Conservation (phyloP, 2,329 filamentous ascomycete species). For the Fusarium falciforme region DNA sequence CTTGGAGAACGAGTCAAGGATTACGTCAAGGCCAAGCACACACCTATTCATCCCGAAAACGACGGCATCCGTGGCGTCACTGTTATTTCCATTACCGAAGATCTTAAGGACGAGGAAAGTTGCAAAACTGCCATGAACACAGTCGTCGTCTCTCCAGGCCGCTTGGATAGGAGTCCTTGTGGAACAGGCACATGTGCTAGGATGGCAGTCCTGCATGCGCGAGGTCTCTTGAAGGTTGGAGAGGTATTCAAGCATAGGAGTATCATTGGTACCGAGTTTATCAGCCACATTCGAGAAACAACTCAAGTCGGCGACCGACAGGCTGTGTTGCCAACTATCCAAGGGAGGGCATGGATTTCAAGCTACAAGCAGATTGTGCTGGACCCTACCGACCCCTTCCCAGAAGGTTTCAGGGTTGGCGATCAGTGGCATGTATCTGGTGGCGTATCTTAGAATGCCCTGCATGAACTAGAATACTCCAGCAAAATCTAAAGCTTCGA, state of each 20-base stretch:
- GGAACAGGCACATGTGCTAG: slow-evolving; percentile 58
- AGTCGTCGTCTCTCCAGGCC: slow-evolving; percentile 57
- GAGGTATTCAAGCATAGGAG: slow-evolving; percentile 54
- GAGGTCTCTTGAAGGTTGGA: slow-evolving; percentile 50
- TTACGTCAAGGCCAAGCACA: slow-evolving; percentile 49
- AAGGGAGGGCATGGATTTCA: slow-evolving; percentile 59
- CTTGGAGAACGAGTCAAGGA: slow-evolving; percentile 56
- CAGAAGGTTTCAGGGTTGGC: background rate
- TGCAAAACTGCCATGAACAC: slow-evolving; percentile 52
- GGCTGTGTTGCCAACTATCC: slow-evolving; percentile 55
- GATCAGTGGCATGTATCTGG: slow-evolving; percentile 5
- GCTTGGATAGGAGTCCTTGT: slow-evolving; percentile 59
- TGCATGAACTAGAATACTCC: rapidly evolving
- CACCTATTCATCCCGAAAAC: slow-evolving; percentile 57
- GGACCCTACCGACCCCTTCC: slow-evolving; percentile 44
- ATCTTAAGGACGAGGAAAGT: slow-evolving; percentile 36
- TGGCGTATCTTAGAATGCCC: background rate
- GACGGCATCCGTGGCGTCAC: slow-evolving; percentile 54
- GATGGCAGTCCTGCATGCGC: slow-evolving; percentile 56
- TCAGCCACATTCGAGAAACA: slow-evolving; percentile 51
- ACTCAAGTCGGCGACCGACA: slow-evolving; percentile 52
- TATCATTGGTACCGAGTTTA: slow-evolving; percentile 57
- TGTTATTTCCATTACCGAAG: slow-evolving; percentile 52
- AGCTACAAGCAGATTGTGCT: slow-evolving; percentile 56
- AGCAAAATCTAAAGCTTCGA: background rate